Evolutionary conservation across 2,329 filamentous ascomycete genomes (phyloP).

Genomic region (Pseudonectria foliicola): DNA sequence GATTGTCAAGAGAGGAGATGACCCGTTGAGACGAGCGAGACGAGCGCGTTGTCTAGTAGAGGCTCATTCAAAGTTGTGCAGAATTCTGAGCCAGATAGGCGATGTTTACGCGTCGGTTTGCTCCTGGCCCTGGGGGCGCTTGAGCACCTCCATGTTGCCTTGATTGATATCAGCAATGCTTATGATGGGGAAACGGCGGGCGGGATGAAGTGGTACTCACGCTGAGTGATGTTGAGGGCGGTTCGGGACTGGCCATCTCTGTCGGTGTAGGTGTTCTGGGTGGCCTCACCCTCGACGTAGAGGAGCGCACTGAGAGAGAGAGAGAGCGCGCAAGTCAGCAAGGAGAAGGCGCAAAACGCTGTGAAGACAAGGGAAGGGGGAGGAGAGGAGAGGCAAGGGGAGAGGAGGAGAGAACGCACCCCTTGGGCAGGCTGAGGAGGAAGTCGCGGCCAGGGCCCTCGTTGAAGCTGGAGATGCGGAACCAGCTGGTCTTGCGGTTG

Average conservation of each 20-base stretch:
- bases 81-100: not conserved
- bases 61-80: not conserved
- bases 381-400: too few species aligned
- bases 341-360: not conserved
- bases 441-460: conserved; percentile 66
- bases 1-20: too few species aligned
- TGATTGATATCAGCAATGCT: conserved; percentile 9
- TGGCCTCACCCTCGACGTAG: conserved; percentile 76
- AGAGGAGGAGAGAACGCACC: conserved; percentile 50
- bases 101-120: conserved; percentile 4
- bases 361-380: not conserved
- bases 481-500: conserved; percentile 77
- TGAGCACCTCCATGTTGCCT: conserved; percentile 41
- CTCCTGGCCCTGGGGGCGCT: conserved; percentile 28
- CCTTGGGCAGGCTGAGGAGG: conserved; percentile 70
- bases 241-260: conserved; percentile 61
- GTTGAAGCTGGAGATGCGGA: conserved; percentile 67
- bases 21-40: too few species aligned
- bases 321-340: conserved; percentile 9
- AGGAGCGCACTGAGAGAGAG: conserved; percentile 71
- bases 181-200: not conserved
- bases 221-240: conserved; percentile 66
- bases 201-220: conserved; percentile 47
- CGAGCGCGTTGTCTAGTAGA: too few species aligned
- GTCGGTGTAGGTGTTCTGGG: conserved; percentile 60